phyloP scores from a whole-genome alignment of 106 monocot genomes.

The Phalaenopsis aphrodite region DNA sequence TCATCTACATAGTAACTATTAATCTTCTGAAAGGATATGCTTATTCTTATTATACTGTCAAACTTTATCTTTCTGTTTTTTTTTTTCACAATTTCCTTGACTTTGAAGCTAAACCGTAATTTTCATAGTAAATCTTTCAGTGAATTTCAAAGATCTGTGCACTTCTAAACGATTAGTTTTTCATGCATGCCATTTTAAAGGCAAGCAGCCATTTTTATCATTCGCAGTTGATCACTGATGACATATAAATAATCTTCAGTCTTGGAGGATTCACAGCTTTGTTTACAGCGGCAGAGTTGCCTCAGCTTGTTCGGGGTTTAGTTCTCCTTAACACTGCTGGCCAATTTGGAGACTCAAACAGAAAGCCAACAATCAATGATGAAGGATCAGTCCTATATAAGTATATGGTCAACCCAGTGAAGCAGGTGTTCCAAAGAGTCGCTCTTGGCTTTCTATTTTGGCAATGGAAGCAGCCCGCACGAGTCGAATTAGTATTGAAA shows the following conservation, averaged over 20 bases:
- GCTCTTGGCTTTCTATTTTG: conserved; percentile 79
- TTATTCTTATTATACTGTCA: neutral
- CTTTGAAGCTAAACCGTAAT: neutral
- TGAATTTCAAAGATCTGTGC: neutral
- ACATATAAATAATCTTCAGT: conserved; percentile 30
- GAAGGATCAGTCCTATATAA: conserved; percentile 35
- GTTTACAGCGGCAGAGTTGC: conserved; percentile 67
- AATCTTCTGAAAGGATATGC: neutral
- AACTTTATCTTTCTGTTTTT: neutral
- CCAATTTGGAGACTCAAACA: conserved; percentile 55
- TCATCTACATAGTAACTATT: neutral
- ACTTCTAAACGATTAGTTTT: neutral
- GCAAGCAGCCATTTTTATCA: neutral
- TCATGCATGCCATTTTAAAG: neutral
- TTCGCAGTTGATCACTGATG: conserved; percentile 1
- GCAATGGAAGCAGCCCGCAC: conserved; percentile 91
- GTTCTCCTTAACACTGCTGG: conserved; percentile 89
- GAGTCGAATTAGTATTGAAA: conserved; percentile 75
- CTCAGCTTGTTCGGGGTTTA: conserved; percentile 48
- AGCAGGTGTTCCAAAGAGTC: conserved; percentile 67
- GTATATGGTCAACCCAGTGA: conserved; percentile 64
- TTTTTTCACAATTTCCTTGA: neutral
- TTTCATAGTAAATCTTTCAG: neutral
- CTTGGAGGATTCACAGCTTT: conserved; percentile 92
- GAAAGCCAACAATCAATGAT: conserved; percentile 12